phyloP scores from a whole-genome alignment of 768 basidiomycete genomes.

The Hypholoma sublateritium region DNA sequence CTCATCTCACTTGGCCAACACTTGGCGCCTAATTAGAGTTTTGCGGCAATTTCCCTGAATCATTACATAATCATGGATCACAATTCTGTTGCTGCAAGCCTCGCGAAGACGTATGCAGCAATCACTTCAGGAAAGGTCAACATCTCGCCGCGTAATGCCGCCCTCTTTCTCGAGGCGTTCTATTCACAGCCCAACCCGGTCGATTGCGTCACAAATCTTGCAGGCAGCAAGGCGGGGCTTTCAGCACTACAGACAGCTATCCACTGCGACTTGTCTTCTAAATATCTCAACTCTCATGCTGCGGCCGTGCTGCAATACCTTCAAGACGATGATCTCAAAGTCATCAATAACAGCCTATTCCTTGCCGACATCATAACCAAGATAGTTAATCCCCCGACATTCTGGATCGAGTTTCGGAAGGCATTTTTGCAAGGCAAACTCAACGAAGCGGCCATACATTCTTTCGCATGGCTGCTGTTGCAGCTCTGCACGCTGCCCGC shows the following conservation, averaged over 20 bases:
- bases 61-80: not conserved
- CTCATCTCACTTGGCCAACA: too few relatives aligned
- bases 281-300: conserved; percentile 44
- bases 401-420: conserved; percentile 40
- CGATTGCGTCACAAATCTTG: conserved; percentile 36
- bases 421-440: conserved; percentile 35
- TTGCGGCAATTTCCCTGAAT: too few relatives aligned
- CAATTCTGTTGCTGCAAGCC: not conserved
- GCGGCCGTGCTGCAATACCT: conserved; percentile 38
- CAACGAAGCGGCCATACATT: conserved; percentile 30
- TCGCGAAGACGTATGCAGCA: not conserved
- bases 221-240: conserved; percentile 36
- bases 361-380: conserved; percentile 36
- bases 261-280: conserved; percentile 32
- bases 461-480: conserved; percentile 50
- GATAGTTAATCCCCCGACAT: conserved; percentile 51
- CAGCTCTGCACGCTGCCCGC: conserved; percentile 38
- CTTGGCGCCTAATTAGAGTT: too few relatives aligned
- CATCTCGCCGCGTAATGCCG: conserved; percentile 23
- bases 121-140: not conserved
- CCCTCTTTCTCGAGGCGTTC: conserved; percentile 47
- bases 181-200: conserved; percentile 37
- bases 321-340: conserved; percentile 31
- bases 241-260: conserved; percentile 39
- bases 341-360: conserved; percentile 41